phyloP scores from a whole-genome alignment of 495 filamentous ascomycete genomes.

The Sordaria brevicollis region DNA sequence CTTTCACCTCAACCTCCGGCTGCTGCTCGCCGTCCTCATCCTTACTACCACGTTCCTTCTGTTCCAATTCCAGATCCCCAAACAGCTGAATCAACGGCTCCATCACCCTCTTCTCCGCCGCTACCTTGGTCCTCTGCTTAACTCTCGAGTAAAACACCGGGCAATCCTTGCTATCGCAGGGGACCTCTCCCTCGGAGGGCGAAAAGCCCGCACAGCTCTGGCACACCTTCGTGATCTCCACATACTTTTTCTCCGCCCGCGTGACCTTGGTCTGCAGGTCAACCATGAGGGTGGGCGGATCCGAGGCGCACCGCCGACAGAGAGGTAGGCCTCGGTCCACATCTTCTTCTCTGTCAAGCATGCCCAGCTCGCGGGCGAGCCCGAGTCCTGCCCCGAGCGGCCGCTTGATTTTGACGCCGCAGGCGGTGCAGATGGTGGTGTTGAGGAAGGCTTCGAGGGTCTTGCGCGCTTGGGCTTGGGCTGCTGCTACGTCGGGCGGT shows the following conservation, averaged over 20 bases:
- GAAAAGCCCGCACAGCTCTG: slow-evolving; percentile 68
- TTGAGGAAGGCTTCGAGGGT: slow-evolving; percentile 86
- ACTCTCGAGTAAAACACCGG: slow-evolving; percentile 84
- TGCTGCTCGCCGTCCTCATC: background rate
- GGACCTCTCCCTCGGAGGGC: slow-evolving; percentile 57
- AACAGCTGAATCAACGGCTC: slow-evolving; percentile 49
- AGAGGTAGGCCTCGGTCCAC: slow-evolving; percentile 23
- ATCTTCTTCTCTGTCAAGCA: background rate
- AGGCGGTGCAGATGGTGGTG: slow-evolving; percentile 67
- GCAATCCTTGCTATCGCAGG: slow-evolving; percentile 84
- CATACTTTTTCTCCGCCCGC: slow-evolving; percentile 50
- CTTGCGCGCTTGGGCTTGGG: slow-evolving; percentile 30
- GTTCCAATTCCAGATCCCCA: slow-evolving; percentile 32
- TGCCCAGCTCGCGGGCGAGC: background rate
- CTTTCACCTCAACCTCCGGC: too few species aligned
- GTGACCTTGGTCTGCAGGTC: slow-evolving; percentile 50
- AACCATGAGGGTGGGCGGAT: slow-evolving; percentile 48
- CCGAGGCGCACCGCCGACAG: slow-evolving; percentile 51
- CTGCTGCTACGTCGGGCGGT: slow-evolving; percentile 12
- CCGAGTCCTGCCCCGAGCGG: background rate
- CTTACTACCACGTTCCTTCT: slow-evolving; percentile 19
- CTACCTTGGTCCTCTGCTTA: slow-evolving; percentile 53
- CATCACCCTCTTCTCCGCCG: slow-evolving; percentile 43
- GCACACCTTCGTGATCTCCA: slow-evolving; percentile 66
- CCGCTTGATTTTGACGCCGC: slow-evolving; percentile 51